These are phyloP conservation scores for Dionaea muscipula DNA, from an alignment of 179 eudicot species.

Conservation along the genomic window DNA sequence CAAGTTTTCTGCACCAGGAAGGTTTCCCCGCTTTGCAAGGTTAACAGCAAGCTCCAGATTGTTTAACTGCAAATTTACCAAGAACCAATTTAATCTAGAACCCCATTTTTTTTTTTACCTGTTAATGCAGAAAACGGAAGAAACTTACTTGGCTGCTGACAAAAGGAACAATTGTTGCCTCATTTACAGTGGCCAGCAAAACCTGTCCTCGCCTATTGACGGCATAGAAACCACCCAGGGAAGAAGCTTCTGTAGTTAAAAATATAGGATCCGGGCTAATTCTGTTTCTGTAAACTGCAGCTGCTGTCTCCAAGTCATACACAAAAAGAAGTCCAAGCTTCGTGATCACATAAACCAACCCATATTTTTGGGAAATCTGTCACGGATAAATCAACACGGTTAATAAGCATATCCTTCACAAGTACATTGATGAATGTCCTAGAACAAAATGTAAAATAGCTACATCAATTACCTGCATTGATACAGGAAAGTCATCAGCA, in stretches of 20 bases:
- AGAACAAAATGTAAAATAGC: not conserved
- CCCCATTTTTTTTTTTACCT: not conserved
- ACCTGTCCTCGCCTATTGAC: constrained; percentile 66
- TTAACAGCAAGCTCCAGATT: constrained; percentile 90
- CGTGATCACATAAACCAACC: constrained; percentile 61
- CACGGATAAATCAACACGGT: not conserved
- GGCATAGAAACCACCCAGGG: constrained; percentile 64
- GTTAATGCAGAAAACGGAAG: not conserved
- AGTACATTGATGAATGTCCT: not conserved
- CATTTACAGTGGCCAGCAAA: constrained; percentile 65
- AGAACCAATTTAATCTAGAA: not conserved
- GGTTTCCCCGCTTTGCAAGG: constrained; percentile 85
- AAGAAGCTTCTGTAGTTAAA: constrained; percentile 65
- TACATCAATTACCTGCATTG: constrained; percentile 60
- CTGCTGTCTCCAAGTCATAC: constrained; percentile 61
- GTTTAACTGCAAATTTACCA: constrained; percentile 53
- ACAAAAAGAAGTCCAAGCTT: constrained; percentile 70
- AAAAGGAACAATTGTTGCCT: constrained; percentile 54
- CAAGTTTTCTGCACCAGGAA: constrained; percentile 93
- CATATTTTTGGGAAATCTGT: constrained; percentile 60
- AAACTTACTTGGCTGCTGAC: constrained; percentile 55
- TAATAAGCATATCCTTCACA: not conserved
- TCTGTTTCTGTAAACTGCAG: constrained; percentile 65
- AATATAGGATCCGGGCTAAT: constrained; percentile 74
- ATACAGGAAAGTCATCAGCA: constrained; percentile 82